Evolutionary conservation across 306 rosid genomes (phyloP).

Genomic region (Inga oerstediana): DNA sequence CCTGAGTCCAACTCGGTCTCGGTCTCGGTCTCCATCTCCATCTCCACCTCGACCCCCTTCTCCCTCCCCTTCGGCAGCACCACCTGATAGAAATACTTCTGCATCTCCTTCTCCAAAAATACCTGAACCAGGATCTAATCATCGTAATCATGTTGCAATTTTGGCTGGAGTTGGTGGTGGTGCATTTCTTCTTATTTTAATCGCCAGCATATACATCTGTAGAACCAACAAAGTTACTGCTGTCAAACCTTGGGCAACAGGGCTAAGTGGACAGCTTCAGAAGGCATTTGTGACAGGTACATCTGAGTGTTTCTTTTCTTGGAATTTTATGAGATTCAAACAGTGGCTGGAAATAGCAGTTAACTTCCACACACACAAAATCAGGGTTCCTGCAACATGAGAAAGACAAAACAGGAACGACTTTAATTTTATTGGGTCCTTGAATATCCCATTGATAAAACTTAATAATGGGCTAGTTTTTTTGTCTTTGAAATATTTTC

Average conservation of each 20-base stretch:
- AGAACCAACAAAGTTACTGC: slow-evolving; percentile 66
- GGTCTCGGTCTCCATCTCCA: not conserved
- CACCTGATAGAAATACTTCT: not conserved
- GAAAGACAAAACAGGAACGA: slow-evolving; percentile 4
- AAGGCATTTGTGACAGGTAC: slow-evolving; percentile 92
- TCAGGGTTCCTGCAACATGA: slow-evolving; percentile 8
- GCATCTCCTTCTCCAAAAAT: slow-evolving; percentile 18
- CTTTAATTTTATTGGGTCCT: not conserved
- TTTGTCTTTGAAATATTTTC: not conserved
- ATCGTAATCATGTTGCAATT: not conserved
- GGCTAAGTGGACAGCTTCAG: slow-evolving; percentile 98
- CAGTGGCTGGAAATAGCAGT: slow-evolving; percentile 22
- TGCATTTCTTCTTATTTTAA: slow-evolving; percentile 35
- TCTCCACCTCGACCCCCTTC: slow-evolving; percentile 7
- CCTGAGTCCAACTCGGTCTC: not conserved
- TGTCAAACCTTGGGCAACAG: slow-evolving; percentile 93
- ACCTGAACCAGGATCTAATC: not conserved
- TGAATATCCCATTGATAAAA: slow-evolving; percentile 27
- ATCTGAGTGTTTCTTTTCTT: slow-evolving; percentile 10
- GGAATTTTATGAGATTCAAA: slow-evolving; percentile 14
- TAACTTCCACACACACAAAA: not conserved
- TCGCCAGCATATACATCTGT: slow-evolving; percentile 52
- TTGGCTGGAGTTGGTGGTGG: slow-evolving; percentile 63
- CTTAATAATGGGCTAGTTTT: slow-evolving; percentile 17
- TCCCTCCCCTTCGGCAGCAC: slow-evolving; percentile 23